A percentile compares a stretch with the other conserved stretches of the same genome.
Conservation (phyloP, 805 yeast species). For the Saturnispora kantuleensis region DNA sequence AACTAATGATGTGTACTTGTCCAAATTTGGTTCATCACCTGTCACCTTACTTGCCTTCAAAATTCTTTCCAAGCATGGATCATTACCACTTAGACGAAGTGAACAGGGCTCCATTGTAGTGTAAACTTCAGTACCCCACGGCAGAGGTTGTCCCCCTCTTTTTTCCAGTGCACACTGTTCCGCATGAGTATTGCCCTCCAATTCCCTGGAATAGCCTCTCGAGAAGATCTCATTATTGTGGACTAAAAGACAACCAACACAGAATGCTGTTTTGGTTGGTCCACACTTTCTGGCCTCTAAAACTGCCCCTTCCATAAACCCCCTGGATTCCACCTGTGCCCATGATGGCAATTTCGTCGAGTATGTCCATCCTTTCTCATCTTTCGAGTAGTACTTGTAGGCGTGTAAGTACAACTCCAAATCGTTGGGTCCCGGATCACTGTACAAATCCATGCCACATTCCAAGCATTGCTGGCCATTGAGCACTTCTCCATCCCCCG, state of each 20-base stretch:
- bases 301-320: conserved; percentile 68
- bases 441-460: conserved; percentile 62
- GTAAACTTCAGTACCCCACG: conserved; percentile 70
- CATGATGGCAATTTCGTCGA: conserved; percentile 71
- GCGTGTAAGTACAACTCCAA: conserved; percentile 90
- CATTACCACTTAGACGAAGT: conserved; percentile 75
- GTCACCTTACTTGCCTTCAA: conserved; percentile 21
- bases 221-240: conserved; percentile 56
- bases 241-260: conserved; percentile 88
- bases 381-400: conserved; percentile 53
- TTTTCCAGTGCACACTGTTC: conserved; percentile 90
- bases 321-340: conserved; percentile 54
- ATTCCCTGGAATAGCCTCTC: conserved; percentile 82
- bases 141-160: conserved; percentile 41
- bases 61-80: conserved; percentile 80
- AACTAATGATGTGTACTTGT: conserved; percentile 33
- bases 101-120: conserved; percentile 99
- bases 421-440: conserved; percentile 87
- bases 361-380: conserved; percentile 49
- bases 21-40: conserved; percentile 10
- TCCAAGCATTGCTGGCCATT: conserved; percentile 43
- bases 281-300: conserved; percentile 72
- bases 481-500: conserved; percentile 56
- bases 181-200: conserved; percentile 94
- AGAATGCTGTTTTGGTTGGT: conserved; percentile 75